A percentile compares a stretch with the other conserved stretches of the same genome.
Conservation (phyloP, 2,329 filamentous ascomycete species). For the Tolypocladium ovalisporum region DNA sequence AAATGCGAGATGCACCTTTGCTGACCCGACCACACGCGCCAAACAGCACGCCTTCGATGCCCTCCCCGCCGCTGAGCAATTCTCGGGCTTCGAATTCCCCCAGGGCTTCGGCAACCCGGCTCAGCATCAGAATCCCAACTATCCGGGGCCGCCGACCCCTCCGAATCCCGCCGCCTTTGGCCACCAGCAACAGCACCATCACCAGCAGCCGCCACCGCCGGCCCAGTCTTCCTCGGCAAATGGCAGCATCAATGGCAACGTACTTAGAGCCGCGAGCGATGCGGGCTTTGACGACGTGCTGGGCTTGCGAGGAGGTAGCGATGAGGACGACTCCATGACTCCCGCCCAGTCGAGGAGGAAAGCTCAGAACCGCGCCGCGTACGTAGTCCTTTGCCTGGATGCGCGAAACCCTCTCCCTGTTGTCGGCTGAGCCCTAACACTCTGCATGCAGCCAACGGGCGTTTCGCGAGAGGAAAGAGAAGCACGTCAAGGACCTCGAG, state of each 20-base stretch:
- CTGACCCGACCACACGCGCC: neutral
- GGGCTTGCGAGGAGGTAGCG: constrained; percentile 31
- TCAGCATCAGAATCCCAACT: constrained; percentile 10
- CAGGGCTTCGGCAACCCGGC: constrained; percentile 26
- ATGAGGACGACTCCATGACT: constrained; percentile 44
- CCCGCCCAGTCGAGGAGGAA: constrained; percentile 49
- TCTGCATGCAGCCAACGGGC: constrained; percentile 65
- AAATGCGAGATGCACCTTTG: neutral
- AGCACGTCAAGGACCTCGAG: constrained; percentile 87
- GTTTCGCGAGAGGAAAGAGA: constrained; percentile 92
- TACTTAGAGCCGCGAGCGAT: constrained; percentile 24
- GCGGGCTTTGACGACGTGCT: constrained; percentile 21
- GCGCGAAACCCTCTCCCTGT: neutral
- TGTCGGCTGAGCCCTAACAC: neutral
- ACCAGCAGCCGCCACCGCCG: constrained; percentile 13
- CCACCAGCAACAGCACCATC: constrained; percentile 13
- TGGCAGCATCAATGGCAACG: constrained; percentile 9
- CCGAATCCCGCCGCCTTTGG: constrained; percentile 29
- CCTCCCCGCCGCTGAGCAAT: constrained; percentile 36
- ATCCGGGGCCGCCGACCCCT: constrained; percentile 39
- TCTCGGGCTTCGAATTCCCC: constrained; percentile 32
- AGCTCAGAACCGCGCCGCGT: constrained; percentile 52
- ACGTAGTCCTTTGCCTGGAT: constrained; percentile 19
- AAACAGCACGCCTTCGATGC: constrained; percentile 38
- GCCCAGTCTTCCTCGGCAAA: constrained; percentile 10